phyloP scores from a whole-genome alignment of 306 rosid species.

The barrel medic (Medicago truncatula) region MtrunA17r5.0-ANR NC_053049.1:17674501-17675000 shows the following conservation, averaged over 20 bases:
- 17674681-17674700: constrained; percentile 11
- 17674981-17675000: not conserved
- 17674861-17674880: not conserved
- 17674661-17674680: not conserved
- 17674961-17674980: not conserved
- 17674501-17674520: constrained; percentile 20
- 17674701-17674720: not conserved
- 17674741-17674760: constrained; percentile 5
- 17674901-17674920: not conserved
- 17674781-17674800: not conserved
- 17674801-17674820: not conserved
- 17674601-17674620: constrained; percentile 19
- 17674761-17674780: constrained; percentile 13
- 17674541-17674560: constrained; percentile 88
- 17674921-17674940: not conserved
- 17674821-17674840: not conserved
- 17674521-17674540: constrained; percentile 45
- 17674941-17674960: not conserved
- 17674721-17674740: constrained; percentile 18
- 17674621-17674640: not conserved
- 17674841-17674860: not conserved
- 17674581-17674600: constrained; percentile 79
- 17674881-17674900: not conserved
- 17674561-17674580: constrained; percentile 93
- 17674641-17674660: constrained; percentile 1